These are phyloP conservation scores for Xylariaceae sp. DNA, from an alignment of 2,329 filamentous ascomycete genomes.

Conservation along the genomic window DNA sequence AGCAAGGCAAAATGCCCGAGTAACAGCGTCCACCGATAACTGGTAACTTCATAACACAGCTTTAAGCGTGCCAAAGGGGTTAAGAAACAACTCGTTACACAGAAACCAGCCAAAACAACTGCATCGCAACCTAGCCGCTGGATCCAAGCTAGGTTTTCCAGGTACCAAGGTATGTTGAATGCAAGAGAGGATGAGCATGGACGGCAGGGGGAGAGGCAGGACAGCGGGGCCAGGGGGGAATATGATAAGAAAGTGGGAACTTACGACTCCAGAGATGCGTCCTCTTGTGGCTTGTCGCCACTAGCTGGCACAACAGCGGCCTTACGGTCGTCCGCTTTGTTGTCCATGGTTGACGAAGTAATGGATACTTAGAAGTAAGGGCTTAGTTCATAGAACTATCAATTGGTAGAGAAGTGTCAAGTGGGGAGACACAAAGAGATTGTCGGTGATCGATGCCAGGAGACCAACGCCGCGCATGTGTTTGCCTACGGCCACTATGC, in stretches of 20 bases:
- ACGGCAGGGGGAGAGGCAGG: neutral
- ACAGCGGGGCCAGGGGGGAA: neutral
- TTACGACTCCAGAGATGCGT: slow-evolving; percentile 13
- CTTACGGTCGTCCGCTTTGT: slow-evolving; percentile 13
- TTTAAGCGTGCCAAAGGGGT: no score
- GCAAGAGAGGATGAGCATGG: neutral
- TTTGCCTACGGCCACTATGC: neutral
- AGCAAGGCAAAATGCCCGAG: neutral
- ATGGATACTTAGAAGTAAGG: neutral
- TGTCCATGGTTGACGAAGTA: slow-evolving; percentile 12
- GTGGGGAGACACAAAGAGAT: neutral
- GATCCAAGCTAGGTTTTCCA: neutral
- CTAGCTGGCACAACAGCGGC: slow-evolving; percentile 1
- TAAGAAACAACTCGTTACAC: no score
- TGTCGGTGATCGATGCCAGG: neutral
- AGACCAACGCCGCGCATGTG: neutral
- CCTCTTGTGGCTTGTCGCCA: slow-evolving; percentile 13
- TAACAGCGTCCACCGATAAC: neutral
- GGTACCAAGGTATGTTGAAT: neutral
- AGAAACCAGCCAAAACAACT: neutral
- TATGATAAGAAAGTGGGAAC: slow-evolving; percentile 3
- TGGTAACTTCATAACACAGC: no score
- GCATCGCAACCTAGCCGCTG: neutral
- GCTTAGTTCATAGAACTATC: neutral
- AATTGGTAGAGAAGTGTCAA: neutral